Evolutionary conservation across 2,329 filamentous ascomycete genomes (phyloP), one percentile per base, ranked within the genome.

Genomic region (Clonostachys byssicola): DNA sequence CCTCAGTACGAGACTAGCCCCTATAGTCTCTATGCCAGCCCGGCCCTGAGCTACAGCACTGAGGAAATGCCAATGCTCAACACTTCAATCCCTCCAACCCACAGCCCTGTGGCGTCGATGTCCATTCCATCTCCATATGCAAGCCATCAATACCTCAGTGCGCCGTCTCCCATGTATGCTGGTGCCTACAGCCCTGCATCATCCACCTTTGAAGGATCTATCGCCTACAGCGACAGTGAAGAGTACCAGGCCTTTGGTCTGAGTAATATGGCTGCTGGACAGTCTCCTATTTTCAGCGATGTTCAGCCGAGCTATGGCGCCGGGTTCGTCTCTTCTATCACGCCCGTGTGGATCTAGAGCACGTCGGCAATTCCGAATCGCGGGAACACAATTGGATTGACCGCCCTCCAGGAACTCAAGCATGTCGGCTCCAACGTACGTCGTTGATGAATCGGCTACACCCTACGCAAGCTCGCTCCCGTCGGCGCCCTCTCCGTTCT

Each of bases 311-410:
- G 59, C 61, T 68, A 64, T 57, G 66, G 66, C 70, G 60, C 67
- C 59, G 78, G 78, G 78, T 82, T 81, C 74, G 78, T 82, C 70
- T 73, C 75, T 79, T 78, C 78, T 74, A 72, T 77, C 68, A 77
- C 80, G 70, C 69, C 77, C 65, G 71, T 81, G 71, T 81, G 77
- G 78, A 80, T 75, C 68, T 81, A 78, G 69, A 63, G 58, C 67
- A 68, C 63, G 65, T 59, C 60, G 68, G 65, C 64, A 58, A 59
- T 55, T 60, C 61, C 61, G 62, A 55, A 56, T 57, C 54, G 56
- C 62, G 60, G 60, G 64, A 61, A 66, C 60, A 67, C 62, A 67
- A 67, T 66, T 63, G 76, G 68, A 77, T 80, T 81, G 73, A 81
- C 77, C 72, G 60, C 63, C 64, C 34, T 23, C 44, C 47, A 49